Evolutionary conservation across 768 basidiomycete species (phyloP).

Genomic region (Hortiboletus campestris): DNA sequence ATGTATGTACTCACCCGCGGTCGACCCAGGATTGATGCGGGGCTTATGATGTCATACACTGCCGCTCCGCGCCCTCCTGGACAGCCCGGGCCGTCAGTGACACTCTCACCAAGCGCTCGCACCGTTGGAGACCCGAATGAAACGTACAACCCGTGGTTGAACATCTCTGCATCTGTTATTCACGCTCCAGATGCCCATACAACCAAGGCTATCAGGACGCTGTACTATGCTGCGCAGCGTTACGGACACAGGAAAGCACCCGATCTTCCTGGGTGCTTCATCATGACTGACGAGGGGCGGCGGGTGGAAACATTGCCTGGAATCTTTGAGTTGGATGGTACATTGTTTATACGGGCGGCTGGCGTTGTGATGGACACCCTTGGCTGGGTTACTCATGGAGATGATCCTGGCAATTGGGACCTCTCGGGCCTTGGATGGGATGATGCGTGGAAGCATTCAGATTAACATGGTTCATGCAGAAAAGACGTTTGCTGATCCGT

Average conservation of each 20-base stretch:
- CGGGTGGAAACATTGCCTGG: conserved; percentile 46
- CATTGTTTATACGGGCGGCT: conserved; percentile 55
- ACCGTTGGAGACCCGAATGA: conserved; percentile 38
- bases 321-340: conserved; percentile 48
- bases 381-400: conserved; percentile 55
- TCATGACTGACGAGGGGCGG: conserved; percentile 22
- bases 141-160: conserved; percentile 52
- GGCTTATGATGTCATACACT: conserved; percentile 46
- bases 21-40: conserved; percentile 50
- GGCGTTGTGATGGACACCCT: conserved; percentile 54
- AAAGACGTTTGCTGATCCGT: too few species aligned
- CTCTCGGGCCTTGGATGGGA: conserved; percentile 59
- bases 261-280: conserved; percentile 42
- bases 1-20: conserved; percentile 43
- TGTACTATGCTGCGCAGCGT: conserved; percentile 46
- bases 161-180: conserved; percentile 42
- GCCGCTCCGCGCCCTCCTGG: conserved; percentile 41
- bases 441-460: conserved; percentile 48
- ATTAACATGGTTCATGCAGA: conserved; percentile 10
- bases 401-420: conserved; percentile 52
- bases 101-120: conserved; percentile 6
- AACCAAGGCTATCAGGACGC: conserved; percentile 47
- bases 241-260: conserved; percentile 45
- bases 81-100: neutral
- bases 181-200: conserved; percentile 55